A percentile compares a stretch with the other conserved stretches of the same genome.
Evolutionary conservation across 768 basidiomycete species (phyloP).

Genomic region (Mrakia gelida): DNA sequence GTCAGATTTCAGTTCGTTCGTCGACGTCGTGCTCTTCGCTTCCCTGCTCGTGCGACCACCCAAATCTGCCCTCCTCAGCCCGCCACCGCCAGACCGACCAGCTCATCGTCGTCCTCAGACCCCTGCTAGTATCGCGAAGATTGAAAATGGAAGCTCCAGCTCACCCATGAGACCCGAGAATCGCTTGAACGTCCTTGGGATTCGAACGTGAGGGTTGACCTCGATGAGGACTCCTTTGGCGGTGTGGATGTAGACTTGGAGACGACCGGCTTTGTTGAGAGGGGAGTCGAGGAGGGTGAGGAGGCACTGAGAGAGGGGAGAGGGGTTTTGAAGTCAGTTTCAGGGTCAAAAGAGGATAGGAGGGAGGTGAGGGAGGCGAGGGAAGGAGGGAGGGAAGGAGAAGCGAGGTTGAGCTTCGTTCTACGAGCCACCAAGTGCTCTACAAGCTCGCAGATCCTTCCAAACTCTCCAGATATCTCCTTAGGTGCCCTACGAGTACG

Average conservation of each 20-base stretch:
- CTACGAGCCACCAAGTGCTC: background rate
- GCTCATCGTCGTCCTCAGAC: no score
- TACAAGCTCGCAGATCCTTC: background rate
- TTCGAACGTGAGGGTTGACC: constrained; percentile 95
- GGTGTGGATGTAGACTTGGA: constrained; percentile 98
- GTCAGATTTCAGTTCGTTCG: background rate
- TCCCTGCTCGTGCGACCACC: no score
- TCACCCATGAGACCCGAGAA: constrained; percentile 97
- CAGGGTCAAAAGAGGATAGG: background rate
- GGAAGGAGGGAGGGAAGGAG: no score
- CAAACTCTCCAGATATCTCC: no score
- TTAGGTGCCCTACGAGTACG: no score
- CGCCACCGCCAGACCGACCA: no score
- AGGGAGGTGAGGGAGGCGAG: background rate
- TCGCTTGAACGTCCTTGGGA: constrained; percentile 96
- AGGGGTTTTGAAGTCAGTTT: background rate
- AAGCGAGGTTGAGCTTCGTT: background rate
- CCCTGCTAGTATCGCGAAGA: background rate
- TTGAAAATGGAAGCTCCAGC: constrained; percentile 34
- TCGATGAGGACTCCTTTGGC: constrained; percentile 94
- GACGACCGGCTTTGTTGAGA: constrained; percentile 89
- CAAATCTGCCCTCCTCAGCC: no score
- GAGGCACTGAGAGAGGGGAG: constrained; percentile 62
- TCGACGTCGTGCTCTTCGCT: no score
- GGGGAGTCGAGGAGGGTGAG: constrained; percentile 95